Base-by-base conservation (phyloP, 352 stramenopile species). In the Aphanomyces euteiches region DNA sequence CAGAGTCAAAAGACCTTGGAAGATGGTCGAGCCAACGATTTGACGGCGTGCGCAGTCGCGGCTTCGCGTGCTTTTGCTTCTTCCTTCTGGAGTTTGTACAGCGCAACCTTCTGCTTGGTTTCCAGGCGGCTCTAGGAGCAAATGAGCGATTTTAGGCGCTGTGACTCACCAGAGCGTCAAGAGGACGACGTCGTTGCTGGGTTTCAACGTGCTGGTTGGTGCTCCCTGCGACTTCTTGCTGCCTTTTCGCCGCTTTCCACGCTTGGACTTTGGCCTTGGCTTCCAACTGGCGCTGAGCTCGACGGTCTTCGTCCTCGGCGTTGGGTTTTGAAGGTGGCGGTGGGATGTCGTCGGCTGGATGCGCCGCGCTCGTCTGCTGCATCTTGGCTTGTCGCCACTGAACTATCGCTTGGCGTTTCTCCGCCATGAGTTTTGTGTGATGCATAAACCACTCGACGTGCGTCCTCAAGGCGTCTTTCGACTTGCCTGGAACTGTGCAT, bases 41-140 rank as follows among this genome's bases (percentile, higher is more conserved):
- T n/a, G 21, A 70, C 28, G n/a, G 61, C 7, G 21, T 70, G 47
- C 6, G 48, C 10, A 21, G 43, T 17, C 5, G 19, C 53, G 12
- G 47, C n/a, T 39, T 70, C 47, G 10, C 47, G 47, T n/a, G 66
- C 67, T 6, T 74, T 68, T 47, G 90, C 83, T 77, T 93, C 76
- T 36, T 93, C 83, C 67, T 90, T 90, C n/a, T 84, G 75, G 12
- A 91, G 69, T 47, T 88, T 90, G 69, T 92, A 91, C 21, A 92
- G 38, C 39, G 87, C 41, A 17, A 93, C 48, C 56, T 92, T 85
- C 67, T 93, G 84, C 47, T 93, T 93, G n/a, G 80, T 81, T 47
- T 89, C 80, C 5, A 92, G 58, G 28, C 81, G 75, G 13, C 82
- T 77, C 77, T 93, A 82, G 13, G 50, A n/a, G 56, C 4, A 36